These are phyloP conservation scores for Suillus subalutaceus DNA, from an alignment of 768 basidiomycete genomes.

Conservation along the genomic window DNA sequence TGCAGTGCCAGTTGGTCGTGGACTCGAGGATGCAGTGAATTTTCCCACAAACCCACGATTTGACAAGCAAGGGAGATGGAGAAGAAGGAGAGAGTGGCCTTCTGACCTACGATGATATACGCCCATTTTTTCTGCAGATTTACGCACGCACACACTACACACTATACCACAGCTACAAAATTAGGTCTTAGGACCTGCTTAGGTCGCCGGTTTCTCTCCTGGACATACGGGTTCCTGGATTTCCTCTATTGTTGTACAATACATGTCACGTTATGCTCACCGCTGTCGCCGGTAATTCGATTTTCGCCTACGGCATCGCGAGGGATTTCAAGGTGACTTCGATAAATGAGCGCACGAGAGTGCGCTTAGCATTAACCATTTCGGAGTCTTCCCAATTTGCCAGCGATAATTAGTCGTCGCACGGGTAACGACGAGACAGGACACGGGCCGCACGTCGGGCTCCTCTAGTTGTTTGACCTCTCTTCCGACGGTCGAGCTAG, in stretches of 20 bases:
- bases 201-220: background rate
- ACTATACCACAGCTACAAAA: background rate
- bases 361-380: background rate
- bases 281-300: background rate
- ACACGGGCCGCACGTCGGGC: too few relatives aligned
- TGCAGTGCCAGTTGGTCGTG: slow-evolving; percentile 54
- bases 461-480: background rate
- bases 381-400: background rate
- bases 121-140: slow-evolving; percentile 8
- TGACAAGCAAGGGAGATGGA: slow-evolving; percentile 67
- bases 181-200: background rate
- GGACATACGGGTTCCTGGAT: background rate
- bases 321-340: background rate
- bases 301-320: background rate
- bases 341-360: background rate
- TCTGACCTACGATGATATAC: slow-evolving; percentile 53
- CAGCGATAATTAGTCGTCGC: background rate
- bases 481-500: background rate
- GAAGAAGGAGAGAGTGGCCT: slow-evolving; percentile 72
- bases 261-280: background rate
- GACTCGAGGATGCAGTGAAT: slow-evolving; percentile 57
- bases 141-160: background rate
- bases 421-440: too few relatives aligned
- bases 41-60: slow-evolving; percentile 78
- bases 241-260: background rate